A percentile compares a stretch with the other conserved stretches of the same genome.
Evolutionary conservation across 352 stramenopile species (phyloP).

Genomic region (Globisporangium perplexum): DNA sequence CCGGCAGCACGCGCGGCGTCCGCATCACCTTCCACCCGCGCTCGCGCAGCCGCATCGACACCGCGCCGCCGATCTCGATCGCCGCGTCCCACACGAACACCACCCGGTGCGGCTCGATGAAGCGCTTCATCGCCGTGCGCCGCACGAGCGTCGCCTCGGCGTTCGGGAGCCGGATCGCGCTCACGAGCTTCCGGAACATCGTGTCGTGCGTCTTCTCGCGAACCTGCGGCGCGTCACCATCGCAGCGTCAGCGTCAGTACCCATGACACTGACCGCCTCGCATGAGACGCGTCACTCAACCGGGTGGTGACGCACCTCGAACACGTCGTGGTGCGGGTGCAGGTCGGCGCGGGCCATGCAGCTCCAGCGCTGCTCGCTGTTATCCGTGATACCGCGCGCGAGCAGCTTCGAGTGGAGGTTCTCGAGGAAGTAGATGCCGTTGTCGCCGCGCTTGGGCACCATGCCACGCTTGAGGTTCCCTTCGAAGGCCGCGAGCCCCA

Average conservation of each 20-base stretch:
- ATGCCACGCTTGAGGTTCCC: constrained; percentile 8
- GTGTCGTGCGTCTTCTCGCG: constrained; percentile 4
- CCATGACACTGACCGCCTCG: too few relatives aligned
- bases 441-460: not conserved
- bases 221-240: not conserved
- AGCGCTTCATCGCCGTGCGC: constrained; percentile 2
- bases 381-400: not conserved
- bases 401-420: constrained; percentile 4
- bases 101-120: constrained; percentile 1
- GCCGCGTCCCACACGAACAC: constrained; percentile 9
- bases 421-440: constrained; percentile 19
- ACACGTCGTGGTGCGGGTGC: not conserved
- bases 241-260: too few relatives aligned
- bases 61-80: constrained; percentile 1
- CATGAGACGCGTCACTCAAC: not conserved
- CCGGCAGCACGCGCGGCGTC: not conserved
- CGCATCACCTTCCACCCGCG: constrained; percentile 6
- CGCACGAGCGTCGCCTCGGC: constrained; percentile 6
- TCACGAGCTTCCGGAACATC: constrained; percentile 6
- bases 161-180: constrained; percentile 4
- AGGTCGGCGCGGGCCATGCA: not conserved
- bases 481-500: constrained; percentile 20
- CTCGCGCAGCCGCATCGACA: constrained; percentile 6
- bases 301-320: constrained; percentile 5
- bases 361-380: not conserved